A percentile compares a stretch with the other conserved stretches of the same genome.
phyloP scores from a whole-genome alignment of 768 basidiomycete genomes.

The Chalciporus chontae region DNA sequence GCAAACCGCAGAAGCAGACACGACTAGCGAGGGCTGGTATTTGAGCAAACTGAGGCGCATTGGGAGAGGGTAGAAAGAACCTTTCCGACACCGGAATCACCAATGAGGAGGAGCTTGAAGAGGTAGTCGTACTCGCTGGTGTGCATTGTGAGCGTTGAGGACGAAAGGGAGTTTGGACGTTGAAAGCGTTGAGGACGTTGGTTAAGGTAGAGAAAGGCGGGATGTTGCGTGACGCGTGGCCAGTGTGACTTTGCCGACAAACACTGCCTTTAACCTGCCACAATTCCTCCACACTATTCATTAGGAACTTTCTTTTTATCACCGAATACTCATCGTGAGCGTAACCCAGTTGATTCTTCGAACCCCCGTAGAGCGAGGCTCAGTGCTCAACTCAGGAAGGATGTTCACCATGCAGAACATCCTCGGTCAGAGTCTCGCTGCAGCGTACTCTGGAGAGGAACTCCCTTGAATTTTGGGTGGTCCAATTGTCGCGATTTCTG shows the following conservation, averaged over 20 bases:
- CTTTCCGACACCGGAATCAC: conserved; percentile 95
- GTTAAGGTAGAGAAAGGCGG: conserved; percentile 33
- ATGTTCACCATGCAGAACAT: too few species aligned
- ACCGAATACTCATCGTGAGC: too few species aligned
- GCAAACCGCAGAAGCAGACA: conserved; percentile 89
- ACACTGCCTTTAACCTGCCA: conserved; percentile 24
- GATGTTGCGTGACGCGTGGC: conserved; percentile 35
- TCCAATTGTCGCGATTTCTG: too few species aligned
- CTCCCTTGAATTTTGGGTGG: too few species aligned
- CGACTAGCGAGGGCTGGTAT: conserved; percentile 53
- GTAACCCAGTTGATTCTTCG: too few species aligned
- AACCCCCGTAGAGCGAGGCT: too few species aligned
- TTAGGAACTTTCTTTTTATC: too few species aligned
- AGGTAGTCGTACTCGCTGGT: conserved; percentile 95
- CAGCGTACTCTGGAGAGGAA: too few species aligned
- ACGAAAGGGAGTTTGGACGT: conserved; percentile 1
- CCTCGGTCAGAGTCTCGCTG: too few species aligned
- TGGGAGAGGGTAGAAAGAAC: conserved; percentile 36
- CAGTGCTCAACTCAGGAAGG: too few species aligned
- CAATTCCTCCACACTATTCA: conserved; percentile 3
- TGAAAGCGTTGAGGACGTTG: conserved; percentile 18
- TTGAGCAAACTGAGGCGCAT: conserved; percentile 22
- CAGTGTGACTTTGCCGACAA: conserved; percentile 28
- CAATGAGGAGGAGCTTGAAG: conserved; percentile 94
- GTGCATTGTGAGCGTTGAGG: conserved; percentile 56